Evolutionary conservation across 192 early-diverging fungal genomes (phyloP), one percentile per base, ranked within the genome.

Genomic region (Bifiguratus adelaidae): DNA sequence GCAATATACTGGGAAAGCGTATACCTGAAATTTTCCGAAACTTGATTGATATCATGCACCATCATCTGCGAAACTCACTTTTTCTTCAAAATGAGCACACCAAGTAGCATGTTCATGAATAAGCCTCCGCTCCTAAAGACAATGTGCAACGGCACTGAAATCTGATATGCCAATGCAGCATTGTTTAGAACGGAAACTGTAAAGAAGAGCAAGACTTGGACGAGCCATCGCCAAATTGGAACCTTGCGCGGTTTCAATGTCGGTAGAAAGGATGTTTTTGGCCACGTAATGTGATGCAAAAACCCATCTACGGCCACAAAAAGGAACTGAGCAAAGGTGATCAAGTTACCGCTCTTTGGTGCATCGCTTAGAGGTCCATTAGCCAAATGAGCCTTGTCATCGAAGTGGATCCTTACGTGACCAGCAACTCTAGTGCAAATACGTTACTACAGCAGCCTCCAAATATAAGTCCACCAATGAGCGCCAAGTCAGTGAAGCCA

Each of bases 381-480:
- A n/a, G n/a, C n/a, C n/a, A n/a, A n/a, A n/a, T n/a, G 30, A 16
- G 12, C 20, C 15, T 25, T 8, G 6, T 16, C 19, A 32, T 20
- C 21, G 26, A 20, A 28, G 29, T 13, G 23, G 2, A 24, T 1
- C 52, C 63, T 61, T 64, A 82, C 78, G 44, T 71, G 20, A 90
- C 81, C 3, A 93, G 68, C 27, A 78, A 60, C 55, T 93, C 90
- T 16, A 93, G 65, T 1, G 86, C 78, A 72, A 81, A 87, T 13
- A 89, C 86, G 44, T 91, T 91, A 30, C 82, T 81, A 51, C 90
- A 93, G 56, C 88, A 91, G 1, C 90, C 90, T 13, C 84, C 85
- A 67, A 93, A 93, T 58, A 93, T 83, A 37, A 86, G 68, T 11
- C 68, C 61, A 4, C 73, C 49, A 26, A 88, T 85, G n/a, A 78